These are phyloP conservation scores for Starmera dryadoides DNA, from an alignment of 805 yeast species.

Conservation along the genomic window DNA sequence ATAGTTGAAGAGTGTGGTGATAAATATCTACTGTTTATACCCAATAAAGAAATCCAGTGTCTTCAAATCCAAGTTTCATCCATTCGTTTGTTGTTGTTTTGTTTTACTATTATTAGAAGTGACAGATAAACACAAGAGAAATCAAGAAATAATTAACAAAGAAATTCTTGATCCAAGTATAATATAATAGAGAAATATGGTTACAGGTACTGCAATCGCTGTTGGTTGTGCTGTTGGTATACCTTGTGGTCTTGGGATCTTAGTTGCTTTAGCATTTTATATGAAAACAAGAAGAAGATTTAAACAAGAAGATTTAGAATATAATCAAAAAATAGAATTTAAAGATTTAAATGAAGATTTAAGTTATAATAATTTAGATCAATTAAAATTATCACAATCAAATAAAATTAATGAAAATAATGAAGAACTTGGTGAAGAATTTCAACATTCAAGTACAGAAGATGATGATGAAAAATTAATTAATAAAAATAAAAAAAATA, in stretches of 20 bases:
- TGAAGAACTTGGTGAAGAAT: neutral
- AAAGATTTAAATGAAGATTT: slow-evolving; percentile 30
- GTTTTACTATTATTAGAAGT: too few species aligned
- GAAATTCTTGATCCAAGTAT: too few species aligned
- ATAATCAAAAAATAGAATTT: slow-evolving; percentile 23
- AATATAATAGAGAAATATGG: too few species aligned
- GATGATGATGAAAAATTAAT: neutral
- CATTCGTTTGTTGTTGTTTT: too few species aligned
- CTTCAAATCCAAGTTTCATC: too few species aligned
- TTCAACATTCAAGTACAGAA: neutral
- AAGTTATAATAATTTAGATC: slow-evolving; percentile 22
- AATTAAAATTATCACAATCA: slow-evolving; percentile 9
- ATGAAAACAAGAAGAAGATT: slow-evolving; percentile 29
- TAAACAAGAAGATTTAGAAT: slow-evolving; percentile 28
- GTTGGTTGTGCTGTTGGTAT: slow-evolving; percentile 50
- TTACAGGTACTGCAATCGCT: slow-evolving; percentile 23
- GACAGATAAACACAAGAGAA: neutral
- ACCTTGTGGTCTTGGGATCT: slow-evolving; percentile 33
- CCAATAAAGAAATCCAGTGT: too few species aligned
- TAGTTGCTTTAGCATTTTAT: slow-evolving; percentile 30
- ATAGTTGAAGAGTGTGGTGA: too few species aligned
- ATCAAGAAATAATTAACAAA: too few species aligned
- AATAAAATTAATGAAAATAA: neutral
- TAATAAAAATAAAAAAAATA: neutral
- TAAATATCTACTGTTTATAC: too few species aligned